Evolutionary conservation across 441 rosid species (phyloP).

Genomic region (Daphne laureola): DNA sequence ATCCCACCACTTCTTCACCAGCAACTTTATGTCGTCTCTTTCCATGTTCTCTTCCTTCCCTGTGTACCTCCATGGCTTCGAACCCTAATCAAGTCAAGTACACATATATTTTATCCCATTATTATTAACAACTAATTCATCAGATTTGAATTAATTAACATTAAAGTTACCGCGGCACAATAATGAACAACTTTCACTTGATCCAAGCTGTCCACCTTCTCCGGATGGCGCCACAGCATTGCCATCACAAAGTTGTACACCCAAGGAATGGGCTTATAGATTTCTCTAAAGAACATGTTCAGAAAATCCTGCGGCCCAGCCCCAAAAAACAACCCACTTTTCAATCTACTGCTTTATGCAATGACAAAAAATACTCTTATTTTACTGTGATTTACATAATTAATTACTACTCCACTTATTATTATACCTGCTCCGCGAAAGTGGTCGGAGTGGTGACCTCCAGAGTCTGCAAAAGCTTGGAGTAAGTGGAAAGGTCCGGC

Average conservation of each 20-base stretch:
- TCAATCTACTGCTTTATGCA: too few species aligned
- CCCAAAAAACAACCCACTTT: neutral
- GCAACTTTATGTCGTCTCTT: slow-evolving; percentile 44
- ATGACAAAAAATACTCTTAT: too few species aligned
- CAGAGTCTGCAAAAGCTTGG: slow-evolving; percentile 27
- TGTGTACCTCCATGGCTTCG: slow-evolving; percentile 75
- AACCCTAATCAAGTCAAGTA: slow-evolving; percentile 28
- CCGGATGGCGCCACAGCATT: slow-evolving; percentile 85
- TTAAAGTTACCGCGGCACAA: slow-evolving; percentile 46
- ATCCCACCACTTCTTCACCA: slow-evolving; percentile 79
- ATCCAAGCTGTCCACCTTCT: slow-evolving; percentile 36
- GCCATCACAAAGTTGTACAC: slow-evolving; percentile 55
- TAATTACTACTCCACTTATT: too few species aligned
- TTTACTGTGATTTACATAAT: too few species aligned
- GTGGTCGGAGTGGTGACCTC: slow-evolving; percentile 33
- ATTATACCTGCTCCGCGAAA: slow-evolving; percentile 57
- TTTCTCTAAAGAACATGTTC: slow-evolving; percentile 44
- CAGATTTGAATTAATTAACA: too few species aligned
- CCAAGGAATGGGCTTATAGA: slow-evolving; percentile 58
- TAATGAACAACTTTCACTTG: slow-evolving; percentile 57
- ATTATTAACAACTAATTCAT: neutral
- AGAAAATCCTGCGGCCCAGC: slow-evolving; percentile 48
- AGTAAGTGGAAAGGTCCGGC: slow-evolving; percentile 33
- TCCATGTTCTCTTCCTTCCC: slow-evolving; percentile 63
- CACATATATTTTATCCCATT: neutral